Conservation (phyloP, 805 yeast species). For the Ogataea wickerhamii region DNA sequence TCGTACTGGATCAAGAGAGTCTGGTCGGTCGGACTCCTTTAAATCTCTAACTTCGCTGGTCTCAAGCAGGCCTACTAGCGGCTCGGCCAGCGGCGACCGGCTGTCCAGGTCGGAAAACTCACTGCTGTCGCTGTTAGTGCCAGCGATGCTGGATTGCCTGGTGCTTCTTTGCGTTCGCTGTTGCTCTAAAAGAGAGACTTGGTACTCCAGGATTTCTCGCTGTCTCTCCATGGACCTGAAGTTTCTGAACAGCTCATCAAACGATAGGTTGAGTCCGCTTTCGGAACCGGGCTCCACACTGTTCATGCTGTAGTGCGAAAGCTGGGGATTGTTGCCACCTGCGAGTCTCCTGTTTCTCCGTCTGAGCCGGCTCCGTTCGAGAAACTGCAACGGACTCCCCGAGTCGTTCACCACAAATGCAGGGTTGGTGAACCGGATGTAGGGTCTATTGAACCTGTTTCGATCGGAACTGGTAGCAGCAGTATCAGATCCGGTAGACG, state of each 20-base stretch:
- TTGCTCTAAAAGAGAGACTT: conserved; percentile 10
- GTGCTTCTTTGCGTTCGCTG: conserved; percentile 5
- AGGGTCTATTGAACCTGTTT: conserved; percentile 13
- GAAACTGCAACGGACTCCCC: background rate
- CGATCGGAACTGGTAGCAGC: background rate
- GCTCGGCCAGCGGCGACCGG: background rate
- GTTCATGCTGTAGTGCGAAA: background rate
- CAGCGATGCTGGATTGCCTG: conserved; percentile 2
- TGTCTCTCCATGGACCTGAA: conserved; percentile 10
- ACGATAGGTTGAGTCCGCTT: conserved; percentile 3
- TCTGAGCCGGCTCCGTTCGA: conserved; percentile 2
- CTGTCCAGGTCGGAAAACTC: conserved; percentile 4
- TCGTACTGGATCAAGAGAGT: too few species aligned
- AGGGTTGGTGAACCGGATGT: conserved; percentile 14
- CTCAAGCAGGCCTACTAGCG: too few species aligned
- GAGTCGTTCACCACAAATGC: conserved; percentile 8
- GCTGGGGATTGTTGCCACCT: background rate
- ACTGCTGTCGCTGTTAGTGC: conserved; percentile 1
- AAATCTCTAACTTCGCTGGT: too few species aligned
- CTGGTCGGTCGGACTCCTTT: too few species aligned
- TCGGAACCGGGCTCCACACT: background rate
- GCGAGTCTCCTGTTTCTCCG: background rate
- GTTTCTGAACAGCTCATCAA: conserved; percentile 8
- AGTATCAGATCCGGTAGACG: background rate
- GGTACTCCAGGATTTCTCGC: conserved; percentile 9